phyloP scores from a whole-genome alignment of 2,329 filamentous ascomycete species.

The Colletotrichum liaoningense region DNA sequence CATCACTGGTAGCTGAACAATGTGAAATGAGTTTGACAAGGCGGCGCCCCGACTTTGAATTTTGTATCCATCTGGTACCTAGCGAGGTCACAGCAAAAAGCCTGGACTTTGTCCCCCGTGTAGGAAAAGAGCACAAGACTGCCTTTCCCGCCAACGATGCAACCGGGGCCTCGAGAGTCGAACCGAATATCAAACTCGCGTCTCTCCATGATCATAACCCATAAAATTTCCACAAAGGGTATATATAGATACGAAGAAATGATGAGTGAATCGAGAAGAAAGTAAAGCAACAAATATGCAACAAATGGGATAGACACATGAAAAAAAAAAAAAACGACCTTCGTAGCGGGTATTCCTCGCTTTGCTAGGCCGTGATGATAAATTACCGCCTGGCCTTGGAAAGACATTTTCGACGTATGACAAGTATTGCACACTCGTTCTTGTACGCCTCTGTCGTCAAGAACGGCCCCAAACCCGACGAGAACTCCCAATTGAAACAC shows the following conservation, averaged over 20 bases:
- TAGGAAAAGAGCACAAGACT: neutral
- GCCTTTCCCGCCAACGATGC: slow-evolving; percentile 21
- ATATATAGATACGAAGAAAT: slow-evolving; percentile 33
- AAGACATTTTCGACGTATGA: neutral
- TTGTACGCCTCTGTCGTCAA: neutral
- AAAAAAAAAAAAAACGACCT: neutral
- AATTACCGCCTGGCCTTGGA: neutral
- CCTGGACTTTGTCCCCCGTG: neutral
- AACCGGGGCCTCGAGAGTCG: neutral
- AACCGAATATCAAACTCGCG: neutral
- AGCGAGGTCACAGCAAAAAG: slow-evolving; percentile 17
- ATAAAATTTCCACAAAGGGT: slow-evolving; percentile 25
- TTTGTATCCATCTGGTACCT: slow-evolving; percentile 17
- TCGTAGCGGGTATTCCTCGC: neutral
- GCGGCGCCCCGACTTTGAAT: slow-evolving; percentile 14
- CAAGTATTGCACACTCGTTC: neutral
- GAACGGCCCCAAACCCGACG: neutral
- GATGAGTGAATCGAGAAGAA: neutral
- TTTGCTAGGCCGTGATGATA: neutral
- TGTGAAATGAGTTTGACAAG: neutral
- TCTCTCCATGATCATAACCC: slow-evolving; percentile 29
- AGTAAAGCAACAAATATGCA: neutral
- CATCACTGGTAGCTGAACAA: neutral
- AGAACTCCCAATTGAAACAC: neutral
- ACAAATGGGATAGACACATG: neutral